Conservation (phyloP, 495 filamentous ascomycete genomes). For the Penicillium lagena region DNA sequence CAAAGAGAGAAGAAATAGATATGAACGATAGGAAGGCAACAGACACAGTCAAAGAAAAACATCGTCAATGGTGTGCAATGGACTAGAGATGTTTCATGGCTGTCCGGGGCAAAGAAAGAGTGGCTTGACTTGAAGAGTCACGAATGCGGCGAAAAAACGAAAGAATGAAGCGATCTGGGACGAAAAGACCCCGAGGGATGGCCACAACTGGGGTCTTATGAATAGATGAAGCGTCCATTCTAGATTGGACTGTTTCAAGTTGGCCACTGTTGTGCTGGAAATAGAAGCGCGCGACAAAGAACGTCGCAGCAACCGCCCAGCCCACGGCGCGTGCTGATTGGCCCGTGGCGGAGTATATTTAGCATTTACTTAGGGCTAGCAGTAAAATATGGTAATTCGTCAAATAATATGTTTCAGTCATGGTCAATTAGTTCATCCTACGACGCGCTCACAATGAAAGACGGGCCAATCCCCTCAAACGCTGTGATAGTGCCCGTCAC, state of each 20-base stretch:
- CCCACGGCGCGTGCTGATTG: conserved; percentile 11
- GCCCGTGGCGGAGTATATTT: background rate
- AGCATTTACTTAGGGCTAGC: too few species aligned
- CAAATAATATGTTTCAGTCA: too few species aligned
- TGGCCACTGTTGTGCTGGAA: background rate
- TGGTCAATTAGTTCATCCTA: background rate
- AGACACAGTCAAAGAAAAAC: background rate
- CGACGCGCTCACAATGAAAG: conserved; percentile 47
- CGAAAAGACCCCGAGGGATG: background rate
- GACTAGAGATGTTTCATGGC: background rate
- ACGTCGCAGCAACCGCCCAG: conserved; percentile 18
- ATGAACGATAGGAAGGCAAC: background rate
- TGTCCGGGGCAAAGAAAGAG: conserved; percentile 6
- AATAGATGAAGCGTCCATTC: too few species aligned
- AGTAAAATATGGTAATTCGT: background rate
- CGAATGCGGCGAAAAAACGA: conserved; percentile 1
- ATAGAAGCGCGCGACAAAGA: conserved; percentile 7
- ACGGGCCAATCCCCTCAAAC: conserved; percentile 71
- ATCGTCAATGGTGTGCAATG: background rate
- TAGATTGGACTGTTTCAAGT: too few species aligned
- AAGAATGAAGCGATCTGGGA: conserved; percentile 10
- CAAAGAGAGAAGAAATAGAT: too few species aligned
- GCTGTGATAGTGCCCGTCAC: conserved; percentile 56
- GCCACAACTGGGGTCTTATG: too few species aligned
- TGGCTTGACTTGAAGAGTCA: conserved; percentile 1